Evolutionary conservation across 169 alveolate genomes (phyloP).

Genomic region (Cryptosporidium andersoni): DNA sequence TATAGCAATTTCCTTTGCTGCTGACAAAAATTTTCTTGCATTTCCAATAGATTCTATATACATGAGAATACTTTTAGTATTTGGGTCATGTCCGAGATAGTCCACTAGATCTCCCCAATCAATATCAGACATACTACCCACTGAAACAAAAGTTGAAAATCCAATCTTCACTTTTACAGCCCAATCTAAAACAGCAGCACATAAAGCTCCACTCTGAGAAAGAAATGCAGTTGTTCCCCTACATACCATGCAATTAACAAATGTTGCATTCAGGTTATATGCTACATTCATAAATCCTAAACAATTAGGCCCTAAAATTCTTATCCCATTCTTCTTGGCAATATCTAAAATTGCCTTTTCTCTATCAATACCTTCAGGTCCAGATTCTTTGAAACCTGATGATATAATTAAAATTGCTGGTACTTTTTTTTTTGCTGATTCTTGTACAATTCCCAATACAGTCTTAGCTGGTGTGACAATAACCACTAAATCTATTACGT

Average conservation of each 20-base stretch:
- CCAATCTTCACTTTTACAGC: constrained; percentile 80
- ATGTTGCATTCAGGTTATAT: constrained; percentile 77
- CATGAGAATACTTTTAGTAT: constrained; percentile 76
- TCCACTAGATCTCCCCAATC: constrained; percentile 78
- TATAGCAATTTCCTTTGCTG: constrained; percentile 76
- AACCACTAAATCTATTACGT: constrained; percentile 75
- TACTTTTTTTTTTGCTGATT: constrained; percentile 75
- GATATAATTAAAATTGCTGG: constrained; percentile 77
- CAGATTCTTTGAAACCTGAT: constrained; percentile 81
- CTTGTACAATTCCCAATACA: constrained; percentile 72
- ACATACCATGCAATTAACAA: constrained; percentile 73
- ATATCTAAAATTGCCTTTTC: constrained; percentile 75
- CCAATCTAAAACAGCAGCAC: constrained; percentile 84
- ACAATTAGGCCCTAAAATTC: constrained; percentile 81
- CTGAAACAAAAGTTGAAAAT: constrained; percentile 81
- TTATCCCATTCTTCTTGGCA: constrained; percentile 71
- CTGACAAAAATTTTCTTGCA: constrained; percentile 78
- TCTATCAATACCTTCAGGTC: constrained; percentile 73
- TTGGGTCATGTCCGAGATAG: constrained; percentile 78
- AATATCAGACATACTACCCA: constrained; percentile 82
- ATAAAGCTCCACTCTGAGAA: constrained; percentile 83
- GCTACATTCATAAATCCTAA: constrained; percentile 76
- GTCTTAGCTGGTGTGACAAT: constrained; percentile 76
- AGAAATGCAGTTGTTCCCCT: constrained; percentile 77
- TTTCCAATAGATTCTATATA: constrained; percentile 83